Percentiles rank a stretch among this genome's conserved stretches.
phyloP scores from a whole-genome alignment of 164 flowering plant genomes.

The Macadamia integrifolia region DNA sequence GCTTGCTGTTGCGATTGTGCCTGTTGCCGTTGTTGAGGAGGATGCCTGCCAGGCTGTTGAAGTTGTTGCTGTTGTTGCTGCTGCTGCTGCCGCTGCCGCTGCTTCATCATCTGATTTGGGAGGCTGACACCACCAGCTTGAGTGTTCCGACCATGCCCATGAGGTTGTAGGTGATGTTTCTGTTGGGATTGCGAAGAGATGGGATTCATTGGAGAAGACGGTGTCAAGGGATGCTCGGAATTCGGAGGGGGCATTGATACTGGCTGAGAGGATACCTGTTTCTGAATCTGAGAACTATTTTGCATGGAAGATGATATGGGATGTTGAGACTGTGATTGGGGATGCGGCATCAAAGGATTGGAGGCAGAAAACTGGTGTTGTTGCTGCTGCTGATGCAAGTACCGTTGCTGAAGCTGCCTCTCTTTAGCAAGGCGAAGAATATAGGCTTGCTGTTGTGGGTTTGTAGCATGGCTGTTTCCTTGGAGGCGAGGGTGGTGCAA shows the following conservation, averaged over 20 bases:
- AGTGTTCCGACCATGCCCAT: slow-evolving; percentile 43
- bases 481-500: slow-evolving; percentile 64
- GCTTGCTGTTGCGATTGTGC: slow-evolving; percentile 58
- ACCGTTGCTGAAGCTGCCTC: slow-evolving; percentile 60
- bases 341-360: slow-evolving; percentile 46
- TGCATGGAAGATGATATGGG: slow-evolving; percentile 56
- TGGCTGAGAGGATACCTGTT: slow-evolving; percentile 46
- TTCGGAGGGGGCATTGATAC: slow-evolving; percentile 36
- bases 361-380: slow-evolving; percentile 49
- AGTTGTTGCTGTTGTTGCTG: slow-evolving; percentile 51
- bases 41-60: slow-evolving; percentile 59
- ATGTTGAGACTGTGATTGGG: slow-evolving; percentile 50
- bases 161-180: slow-evolving; percentile 50
- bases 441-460: slow-evolving; percentile 58
- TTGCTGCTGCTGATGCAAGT: slow-evolving; percentile 38
- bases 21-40: slow-evolving; percentile 62
- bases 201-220: slow-evolving; percentile 60
- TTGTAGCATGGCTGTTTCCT: slow-evolving; percentile 45
- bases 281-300: slow-evolving; percentile 49
- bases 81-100: slow-evolving; percentile 56
- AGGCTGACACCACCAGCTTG: slow-evolving; percentile 37
- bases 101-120: slow-evolving; percentile 57
- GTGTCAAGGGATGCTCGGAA: slow-evolving; percentile 23
- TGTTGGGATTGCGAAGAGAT: slow-evolving; percentile 51
- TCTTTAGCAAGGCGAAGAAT: slow-evolving; percentile 63